Percentiles rank a stretch among this genome's conserved stretches.
Evolutionary conservation across 164 flowering plant species (phyloP).

Genomic region (Kingdonia uniflora): DNA sequence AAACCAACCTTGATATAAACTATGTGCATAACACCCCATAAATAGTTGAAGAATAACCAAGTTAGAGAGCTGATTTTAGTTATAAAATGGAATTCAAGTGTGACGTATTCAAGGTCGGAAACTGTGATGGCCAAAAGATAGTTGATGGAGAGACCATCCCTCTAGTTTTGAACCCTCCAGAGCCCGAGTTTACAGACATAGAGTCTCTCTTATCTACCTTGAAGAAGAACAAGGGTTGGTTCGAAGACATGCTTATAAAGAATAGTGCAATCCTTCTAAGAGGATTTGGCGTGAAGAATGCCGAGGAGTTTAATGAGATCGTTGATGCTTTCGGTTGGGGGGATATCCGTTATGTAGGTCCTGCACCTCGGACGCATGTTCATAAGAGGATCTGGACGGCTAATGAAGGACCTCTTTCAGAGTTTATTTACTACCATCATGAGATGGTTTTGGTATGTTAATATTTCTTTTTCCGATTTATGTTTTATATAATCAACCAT

Average conservation of each 20-base stretch:
- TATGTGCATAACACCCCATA: too few species aligned
- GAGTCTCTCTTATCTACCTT: constrained; percentile 22
- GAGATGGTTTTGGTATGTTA: constrained; percentile 51
- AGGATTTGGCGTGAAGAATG: constrained; percentile 34
- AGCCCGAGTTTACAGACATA: constrained; percentile 10
- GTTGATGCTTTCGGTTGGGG: constrained; percentile 50
- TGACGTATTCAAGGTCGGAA: constrained; percentile 40
- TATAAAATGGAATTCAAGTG: constrained; percentile 29
- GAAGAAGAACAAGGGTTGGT: constrained; percentile 38
- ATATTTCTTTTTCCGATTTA: too few species aligned
- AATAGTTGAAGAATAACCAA: too few species aligned
- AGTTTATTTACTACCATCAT: constrained; percentile 56
- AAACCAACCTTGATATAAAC: too few species aligned
- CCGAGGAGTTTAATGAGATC: constrained; percentile 42
- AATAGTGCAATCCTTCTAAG: constrained; percentile 52
- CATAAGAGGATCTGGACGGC: constrained; percentile 50
- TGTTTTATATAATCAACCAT: too few species aligned
- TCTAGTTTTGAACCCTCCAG: constrained; percentile 26
- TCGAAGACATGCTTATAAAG: constrained; percentile 35
- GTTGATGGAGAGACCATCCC: constrained; percentile 47
- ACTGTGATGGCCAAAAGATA: constrained; percentile 39
- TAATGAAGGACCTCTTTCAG: constrained; percentile 50
- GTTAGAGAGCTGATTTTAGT: too few species aligned
- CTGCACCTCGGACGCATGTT: constrained; percentile 49
- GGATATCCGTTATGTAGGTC: constrained; percentile 47